Percentiles rank a stretch among this genome's conserved stretches.
Conservation (phyloP, 2,329 filamentous ascomycete species). For the Colletotrichum theobromicola region DNA sequence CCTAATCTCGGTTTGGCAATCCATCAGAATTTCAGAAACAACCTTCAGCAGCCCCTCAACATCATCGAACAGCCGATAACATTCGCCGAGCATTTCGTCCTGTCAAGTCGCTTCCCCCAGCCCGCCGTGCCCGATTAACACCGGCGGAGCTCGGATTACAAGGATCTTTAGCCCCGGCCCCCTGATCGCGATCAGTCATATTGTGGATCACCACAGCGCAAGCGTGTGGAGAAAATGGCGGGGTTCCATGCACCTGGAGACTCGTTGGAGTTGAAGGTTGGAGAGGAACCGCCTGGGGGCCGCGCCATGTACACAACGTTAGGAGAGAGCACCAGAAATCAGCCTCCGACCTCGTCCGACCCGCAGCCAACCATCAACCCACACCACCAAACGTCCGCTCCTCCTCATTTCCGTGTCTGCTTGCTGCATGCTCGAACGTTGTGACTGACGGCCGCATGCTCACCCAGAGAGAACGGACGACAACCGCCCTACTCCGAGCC, state of each 20-base stretch:
- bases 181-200: not conserved
- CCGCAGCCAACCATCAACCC: not conserved
- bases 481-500: not conserved
- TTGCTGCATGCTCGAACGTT: not conserved
- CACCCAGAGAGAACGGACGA: not conserved
- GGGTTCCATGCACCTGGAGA: not conserved
- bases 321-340: not conserved
- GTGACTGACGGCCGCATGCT: not conserved
- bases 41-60: not conserved
- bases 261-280: not conserved
- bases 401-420: not conserved
- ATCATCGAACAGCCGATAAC: not conserved
- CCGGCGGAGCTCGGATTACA: not conserved
- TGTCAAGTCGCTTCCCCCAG: not conserved
- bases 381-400: not conserved
- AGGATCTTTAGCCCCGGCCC: not conserved
- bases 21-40: not conserved
- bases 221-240: constrained; percentile 7
- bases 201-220: not conserved
- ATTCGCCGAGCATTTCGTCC: not conserved
- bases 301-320: not conserved
- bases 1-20: not conserved
- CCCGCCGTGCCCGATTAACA: not conserved
- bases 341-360: not conserved
- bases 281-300: not conserved